Conservation (phyloP, 345 rosid genomes). For the Clausena lansium region DNA sequence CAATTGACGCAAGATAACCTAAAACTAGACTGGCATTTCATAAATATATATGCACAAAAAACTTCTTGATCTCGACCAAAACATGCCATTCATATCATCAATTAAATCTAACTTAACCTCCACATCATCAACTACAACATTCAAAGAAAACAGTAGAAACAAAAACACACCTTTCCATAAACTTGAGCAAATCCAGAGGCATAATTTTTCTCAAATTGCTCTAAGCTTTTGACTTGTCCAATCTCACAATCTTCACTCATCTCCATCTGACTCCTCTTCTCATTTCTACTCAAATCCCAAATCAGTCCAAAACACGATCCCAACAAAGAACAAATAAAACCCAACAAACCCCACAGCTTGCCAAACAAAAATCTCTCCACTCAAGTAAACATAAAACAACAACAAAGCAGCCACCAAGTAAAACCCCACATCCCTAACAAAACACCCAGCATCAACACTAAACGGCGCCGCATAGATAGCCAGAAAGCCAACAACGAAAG, state of each 20-base stretch:
- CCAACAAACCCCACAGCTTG: constrained; percentile 88
- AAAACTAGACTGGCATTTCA: too few species aligned
- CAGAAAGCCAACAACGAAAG: constrained; percentile 90
- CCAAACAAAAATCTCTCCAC: constrained; percentile 94
- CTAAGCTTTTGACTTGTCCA: constrained; percentile 28
- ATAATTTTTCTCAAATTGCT: constrained; percentile 30
- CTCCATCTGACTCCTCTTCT: constrained; percentile 24
- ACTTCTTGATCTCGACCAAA: background rate
- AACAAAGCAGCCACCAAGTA: constrained; percentile 67
- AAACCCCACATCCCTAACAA: constrained; percentile 81
- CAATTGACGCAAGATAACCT: too few species aligned
- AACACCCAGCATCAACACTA: constrained; percentile 61
- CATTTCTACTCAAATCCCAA: constrained; percentile 42
- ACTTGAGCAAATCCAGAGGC: constrained; percentile 30
- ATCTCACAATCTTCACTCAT: constrained; percentile 35
- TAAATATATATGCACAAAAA: background rate
- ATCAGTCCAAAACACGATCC: constrained; percentile 95
- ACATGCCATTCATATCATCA: constrained; percentile 18
- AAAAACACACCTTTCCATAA: constrained; percentile 22
- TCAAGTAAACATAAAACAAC: constrained; percentile 83
- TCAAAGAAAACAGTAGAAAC: background rate
- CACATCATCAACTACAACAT: background rate
- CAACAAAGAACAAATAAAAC: constrained; percentile 80
- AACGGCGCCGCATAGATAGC: constrained; percentile 92
- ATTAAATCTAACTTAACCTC: background rate